A percentile compares a stretch with the other conserved stretches of the same genome.
These are phyloP conservation scores for Epichloe brachyelytri DNA, from an alignment of 2,329 filamentous ascomycete species.

Conservation along the genomic window DNA sequence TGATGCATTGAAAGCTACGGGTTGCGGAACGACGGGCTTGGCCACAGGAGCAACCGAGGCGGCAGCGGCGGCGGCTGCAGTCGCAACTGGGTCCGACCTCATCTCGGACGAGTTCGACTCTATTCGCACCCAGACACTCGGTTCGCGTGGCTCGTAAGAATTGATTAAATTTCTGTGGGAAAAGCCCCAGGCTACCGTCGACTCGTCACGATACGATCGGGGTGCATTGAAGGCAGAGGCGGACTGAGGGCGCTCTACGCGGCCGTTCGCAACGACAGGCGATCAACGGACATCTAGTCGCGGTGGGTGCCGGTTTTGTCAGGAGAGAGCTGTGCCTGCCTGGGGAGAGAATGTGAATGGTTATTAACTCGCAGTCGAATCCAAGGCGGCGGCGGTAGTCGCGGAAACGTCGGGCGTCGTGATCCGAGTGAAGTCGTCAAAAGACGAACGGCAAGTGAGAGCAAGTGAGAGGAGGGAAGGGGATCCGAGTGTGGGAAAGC, in stretches of 20 bases:
- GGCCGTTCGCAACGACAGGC: not conserved
- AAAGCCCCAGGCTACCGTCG: not conserved
- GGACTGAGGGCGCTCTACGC: not conserved
- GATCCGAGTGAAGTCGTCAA: not conserved
- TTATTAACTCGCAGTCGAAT: not conserved
- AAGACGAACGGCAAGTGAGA: not conserved
- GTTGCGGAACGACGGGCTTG: slow-evolving; percentile 2
- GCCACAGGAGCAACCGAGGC: slow-evolving; percentile 1
- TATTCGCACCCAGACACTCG: not conserved
- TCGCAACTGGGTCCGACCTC: slow-evolving; percentile 5
- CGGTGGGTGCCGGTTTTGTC: not conserved
- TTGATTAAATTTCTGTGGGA: not conserved
- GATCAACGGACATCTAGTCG: not conserved
- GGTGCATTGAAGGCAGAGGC: slow-evolving; percentile 1
- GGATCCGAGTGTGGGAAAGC: no score
- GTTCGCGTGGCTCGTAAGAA: not conserved
- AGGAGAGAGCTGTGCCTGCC: not conserved
- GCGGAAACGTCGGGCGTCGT: not conserved
- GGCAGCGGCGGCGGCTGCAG: slow-evolving; percentile 2
- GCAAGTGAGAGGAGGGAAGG: not conserved
- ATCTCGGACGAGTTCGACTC: slow-evolving; percentile 1
- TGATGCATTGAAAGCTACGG: slow-evolving; percentile 11
- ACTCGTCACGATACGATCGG: not conserved
- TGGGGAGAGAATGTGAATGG: not conserved
- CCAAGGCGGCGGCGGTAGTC: not conserved